phyloP scores from a whole-genome alignment of 495 filamentous ascomycete species.

The Penicillium antarcticum region DNA sequence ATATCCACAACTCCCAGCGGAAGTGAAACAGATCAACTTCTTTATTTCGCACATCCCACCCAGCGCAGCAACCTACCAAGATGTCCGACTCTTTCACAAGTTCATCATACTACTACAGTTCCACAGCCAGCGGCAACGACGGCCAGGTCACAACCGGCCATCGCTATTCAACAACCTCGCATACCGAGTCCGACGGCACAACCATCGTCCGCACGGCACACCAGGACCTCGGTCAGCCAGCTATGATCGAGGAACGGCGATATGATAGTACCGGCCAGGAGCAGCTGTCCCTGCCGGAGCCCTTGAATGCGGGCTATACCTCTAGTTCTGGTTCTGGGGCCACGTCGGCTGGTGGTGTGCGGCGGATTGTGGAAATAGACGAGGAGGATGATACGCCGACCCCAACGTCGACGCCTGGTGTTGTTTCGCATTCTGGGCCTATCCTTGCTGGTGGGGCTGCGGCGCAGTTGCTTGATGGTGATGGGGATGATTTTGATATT shows the following conservation, averaged over 20 bases:
- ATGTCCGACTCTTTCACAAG: slow-evolving; percentile 26
- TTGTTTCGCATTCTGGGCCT: neutral
- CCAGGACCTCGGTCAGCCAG: slow-evolving; percentile 36
- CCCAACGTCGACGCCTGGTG: neutral
- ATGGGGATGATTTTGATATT: slow-evolving; percentile 7
- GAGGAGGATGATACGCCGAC: neutral
- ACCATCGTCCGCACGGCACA: slow-evolving; percentile 36
- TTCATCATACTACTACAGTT: slow-evolving; percentile 34
- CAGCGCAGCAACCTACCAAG: slow-evolving; percentile 4
- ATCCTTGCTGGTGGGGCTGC: slow-evolving; percentile 1
- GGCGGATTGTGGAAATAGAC: slow-evolving; percentile 29
- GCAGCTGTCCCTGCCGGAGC: slow-evolving; percentile 10
- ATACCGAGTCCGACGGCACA: slow-evolving; percentile 34
- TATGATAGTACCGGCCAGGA: slow-evolving; percentile 38
- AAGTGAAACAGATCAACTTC: slow-evolving; percentile 4
- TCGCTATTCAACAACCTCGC: slow-evolving; percentile 32
- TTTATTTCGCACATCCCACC: slow-evolving; percentile 6
- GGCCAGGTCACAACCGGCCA: slow-evolving; percentile 28
- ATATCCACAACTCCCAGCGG: too few relatives aligned
- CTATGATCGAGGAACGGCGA: slow-evolving; percentile 32
- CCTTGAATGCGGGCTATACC: neutral
- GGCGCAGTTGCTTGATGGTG: slow-evolving; percentile 9
- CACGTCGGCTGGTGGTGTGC: slow-evolving; percentile 22
- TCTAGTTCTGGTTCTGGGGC: neutral
- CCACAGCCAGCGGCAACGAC: slow-evolving; percentile 23